Conservation (phyloP, 192 early-diverging fungal species). For the Linderina pennispora region DNA sequence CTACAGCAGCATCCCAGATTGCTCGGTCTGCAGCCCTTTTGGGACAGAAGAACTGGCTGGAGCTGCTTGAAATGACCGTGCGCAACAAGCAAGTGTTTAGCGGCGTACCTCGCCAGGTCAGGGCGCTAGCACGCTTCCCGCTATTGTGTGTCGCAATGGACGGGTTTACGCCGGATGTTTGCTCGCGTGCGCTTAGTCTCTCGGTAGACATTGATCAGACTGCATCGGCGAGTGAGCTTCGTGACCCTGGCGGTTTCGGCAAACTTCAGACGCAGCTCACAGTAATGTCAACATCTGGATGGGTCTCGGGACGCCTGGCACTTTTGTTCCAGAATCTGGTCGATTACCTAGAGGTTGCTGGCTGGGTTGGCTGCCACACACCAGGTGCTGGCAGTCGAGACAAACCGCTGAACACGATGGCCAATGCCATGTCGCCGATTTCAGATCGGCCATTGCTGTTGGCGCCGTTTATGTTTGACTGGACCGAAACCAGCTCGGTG, state of each 20-base stretch:
- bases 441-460: slow-evolving; percentile 8
- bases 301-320: slow-evolving; percentile 5
- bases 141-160: slow-evolving; percentile 6
- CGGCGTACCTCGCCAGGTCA: background rate
- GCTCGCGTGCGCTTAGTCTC: slow-evolving; percentile 5
- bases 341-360: slow-evolving; percentile 5
- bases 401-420: background rate
- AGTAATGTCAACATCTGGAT: background rate
- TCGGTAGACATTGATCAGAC: slow-evolving; percentile 11
- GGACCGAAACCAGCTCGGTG: background rate
- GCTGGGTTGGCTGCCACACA: background rate
- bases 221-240: background rate
- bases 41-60: slow-evolving; percentile 2
- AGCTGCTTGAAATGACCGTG: slow-evolving; percentile 1
- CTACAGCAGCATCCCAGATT: slow-evolving; percentile 1
- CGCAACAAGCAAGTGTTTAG: background rate
- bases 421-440: slow-evolving; percentile 1
- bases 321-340: slow-evolving; percentile 1
- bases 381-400: background rate
- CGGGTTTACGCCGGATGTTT: slow-evolving; percentile 5
- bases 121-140: slow-evolving; percentile 8
- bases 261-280: background rate
- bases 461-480: slow-evolving; percentile 18
- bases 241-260: background rate
- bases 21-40: background rate